phyloP scores from a whole-genome alignment of 2,329 filamentous ascomycete genomes.

The Cryphonectria parasitica region DNA sequence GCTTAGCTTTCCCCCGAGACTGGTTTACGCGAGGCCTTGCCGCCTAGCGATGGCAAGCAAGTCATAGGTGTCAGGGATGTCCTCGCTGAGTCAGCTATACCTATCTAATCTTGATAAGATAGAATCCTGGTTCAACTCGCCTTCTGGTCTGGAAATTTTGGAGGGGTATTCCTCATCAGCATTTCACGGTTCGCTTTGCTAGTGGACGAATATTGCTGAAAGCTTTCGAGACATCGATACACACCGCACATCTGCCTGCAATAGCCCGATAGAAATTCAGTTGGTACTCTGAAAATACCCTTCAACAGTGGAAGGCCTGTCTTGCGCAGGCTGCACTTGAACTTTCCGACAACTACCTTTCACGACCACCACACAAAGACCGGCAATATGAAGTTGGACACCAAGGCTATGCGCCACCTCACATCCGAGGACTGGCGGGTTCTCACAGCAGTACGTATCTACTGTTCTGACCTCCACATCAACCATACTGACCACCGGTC shows the following conservation, averaged over 20 bases:
- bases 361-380: neutral
- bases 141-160: constrained; percentile 21
- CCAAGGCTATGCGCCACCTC: constrained; percentile 90
- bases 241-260: neutral
- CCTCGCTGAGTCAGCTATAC: constrained; percentile 15
- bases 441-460: constrained; percentile 75
- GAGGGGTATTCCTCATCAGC: constrained; percentile 12
- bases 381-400: constrained; percentile 85
- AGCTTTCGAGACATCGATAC: neutral
- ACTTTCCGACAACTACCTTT: neutral
- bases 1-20: constrained; percentile 28
- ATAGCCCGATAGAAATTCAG: neutral
- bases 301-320: neutral
- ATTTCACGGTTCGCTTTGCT: neutral
- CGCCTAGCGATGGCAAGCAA: constrained; percentile 36
- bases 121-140: constrained; percentile 20
- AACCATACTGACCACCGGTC: constrained; percentile 40
- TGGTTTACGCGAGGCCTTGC: constrained; percentile 43
- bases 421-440: constrained; percentile 93
- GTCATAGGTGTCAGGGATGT: constrained; percentile 17
- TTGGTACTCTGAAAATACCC: neutral
- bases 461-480: constrained; percentile 30
- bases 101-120: constrained; percentile 30
- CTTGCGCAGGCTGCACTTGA: neutral
- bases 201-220: neutral